These are phyloP conservation scores for Cystofilobasidium bisporidii DNA, from an alignment of 768 basidiomycete species.

Conservation along the genomic window DNA sequence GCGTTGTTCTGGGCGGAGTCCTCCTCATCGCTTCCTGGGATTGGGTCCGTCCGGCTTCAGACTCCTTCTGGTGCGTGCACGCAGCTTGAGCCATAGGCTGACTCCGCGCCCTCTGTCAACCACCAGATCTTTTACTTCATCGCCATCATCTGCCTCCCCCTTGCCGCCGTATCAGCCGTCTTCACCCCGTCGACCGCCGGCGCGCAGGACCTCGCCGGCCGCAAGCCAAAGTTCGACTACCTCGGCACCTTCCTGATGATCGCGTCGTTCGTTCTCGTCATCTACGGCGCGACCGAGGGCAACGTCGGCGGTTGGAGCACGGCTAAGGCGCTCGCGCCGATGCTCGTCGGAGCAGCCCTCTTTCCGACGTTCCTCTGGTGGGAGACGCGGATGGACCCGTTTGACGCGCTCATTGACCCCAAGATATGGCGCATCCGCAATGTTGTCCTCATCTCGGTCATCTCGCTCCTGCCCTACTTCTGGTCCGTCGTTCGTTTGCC, in stretches of 20 bases:
- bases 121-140: constrained; percentile 49
- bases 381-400: constrained; percentile 10
- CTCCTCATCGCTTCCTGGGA: constrained; percentile 28
- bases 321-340: neutral
- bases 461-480: constrained; percentile 6
- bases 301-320: constrained; percentile 13
- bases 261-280: neutral
- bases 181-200: constrained; percentile 31
- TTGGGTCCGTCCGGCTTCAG: constrained; percentile 37
- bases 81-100: no score
- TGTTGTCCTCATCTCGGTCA: neutral
- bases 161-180: constrained; percentile 38
- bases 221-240: constrained; percentile 13
- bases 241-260: constrained; percentile 3
- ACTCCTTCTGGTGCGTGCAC: no score
- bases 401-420: constrained; percentile 14
- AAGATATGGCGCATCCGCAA: constrained; percentile 4
- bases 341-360: neutral
- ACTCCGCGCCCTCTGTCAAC: no score
- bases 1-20: constrained; percentile 33
- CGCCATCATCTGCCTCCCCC: constrained; percentile 44
- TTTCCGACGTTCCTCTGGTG: constrained; percentile 8
- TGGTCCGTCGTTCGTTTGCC: no score
- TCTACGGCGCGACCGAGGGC: constrained; percentile 33
- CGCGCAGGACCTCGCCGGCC: neutral